Conservation (phyloP, 805 yeast species). For the Lipomyces anomalus region DNA sequence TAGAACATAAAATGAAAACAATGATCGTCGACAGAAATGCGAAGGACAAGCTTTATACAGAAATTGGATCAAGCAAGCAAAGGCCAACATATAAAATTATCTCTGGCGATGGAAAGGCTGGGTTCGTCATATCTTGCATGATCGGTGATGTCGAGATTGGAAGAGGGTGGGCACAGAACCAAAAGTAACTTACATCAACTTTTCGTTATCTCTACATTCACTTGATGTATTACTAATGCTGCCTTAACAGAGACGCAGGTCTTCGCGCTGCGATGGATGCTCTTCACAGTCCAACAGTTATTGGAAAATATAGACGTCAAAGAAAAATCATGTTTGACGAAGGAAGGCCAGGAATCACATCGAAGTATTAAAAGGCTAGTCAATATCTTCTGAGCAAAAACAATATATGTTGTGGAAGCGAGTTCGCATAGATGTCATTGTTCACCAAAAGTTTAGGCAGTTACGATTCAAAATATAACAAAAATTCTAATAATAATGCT, state of each 20-base stretch:
- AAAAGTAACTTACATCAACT: constrained; percentile 43
- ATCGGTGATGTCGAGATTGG: constrained; percentile 66
- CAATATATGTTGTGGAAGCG: too few species aligned
- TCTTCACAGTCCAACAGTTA: constrained; percentile 47
- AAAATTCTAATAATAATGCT: too few species aligned
- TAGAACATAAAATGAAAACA: constrained; percentile 5
- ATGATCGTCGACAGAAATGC: constrained; percentile 50
- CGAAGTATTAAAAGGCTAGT: too few species aligned
- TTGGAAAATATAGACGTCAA: constrained; percentile 50
- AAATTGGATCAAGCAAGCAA: constrained; percentile 68
- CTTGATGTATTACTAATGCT: too few species aligned
- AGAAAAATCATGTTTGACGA: not conserved
- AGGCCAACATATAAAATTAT: constrained; percentile 50
- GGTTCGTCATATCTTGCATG: constrained; percentile 57
- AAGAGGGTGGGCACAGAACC: constrained; percentile 60
- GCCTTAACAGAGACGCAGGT: constrained; percentile 69
- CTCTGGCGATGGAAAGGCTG: constrained; percentile 43
- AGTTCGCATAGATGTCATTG: too few species aligned
- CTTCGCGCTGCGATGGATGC: constrained; percentile 80
- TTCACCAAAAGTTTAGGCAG: too few species aligned
- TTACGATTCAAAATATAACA: too few species aligned
- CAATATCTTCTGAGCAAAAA: too few species aligned
- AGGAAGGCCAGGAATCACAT: too few species aligned
- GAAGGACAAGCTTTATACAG: constrained; percentile 61
- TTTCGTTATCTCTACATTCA: too few species aligned